Evolutionary conservation across 371 early-diverging fungal genomes (phyloP).

Genomic region (Dinochytrium kinnereticum): DNA sequence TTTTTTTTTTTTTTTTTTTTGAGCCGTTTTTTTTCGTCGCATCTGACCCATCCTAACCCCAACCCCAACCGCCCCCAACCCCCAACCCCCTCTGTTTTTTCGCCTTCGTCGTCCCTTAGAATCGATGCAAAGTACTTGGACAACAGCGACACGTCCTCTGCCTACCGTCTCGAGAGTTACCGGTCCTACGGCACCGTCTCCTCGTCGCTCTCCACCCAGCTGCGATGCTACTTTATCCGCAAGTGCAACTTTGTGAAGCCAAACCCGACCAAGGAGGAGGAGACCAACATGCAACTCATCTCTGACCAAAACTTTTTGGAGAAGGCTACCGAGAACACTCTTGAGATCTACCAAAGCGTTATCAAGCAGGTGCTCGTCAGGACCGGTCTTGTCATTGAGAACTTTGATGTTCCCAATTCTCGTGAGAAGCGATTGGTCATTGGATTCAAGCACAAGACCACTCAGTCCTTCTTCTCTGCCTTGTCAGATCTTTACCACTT

Average conservation of each 20-base stretch:
- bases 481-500: slow-evolving; percentile 98
- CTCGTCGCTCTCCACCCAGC: slow-evolving; percentile 78
- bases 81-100: no score
- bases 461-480: slow-evolving; percentile 93
- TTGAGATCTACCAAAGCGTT: slow-evolving; percentile 82
- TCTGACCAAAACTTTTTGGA: slow-evolving; percentile 91
- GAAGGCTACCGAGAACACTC: slow-evolving; percentile 92
- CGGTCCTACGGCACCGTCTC: slow-evolving; percentile 92
- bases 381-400: slow-evolving; percentile 93
- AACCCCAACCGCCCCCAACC: no score
- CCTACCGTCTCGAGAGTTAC: slow-evolving; percentile 95
- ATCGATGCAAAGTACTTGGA: slow-evolving; percentile 94
- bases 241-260: slow-evolving; percentile 88
- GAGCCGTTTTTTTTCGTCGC: background rate
- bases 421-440: slow-evolving; percentile 92
- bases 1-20: background rate
- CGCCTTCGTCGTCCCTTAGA: slow-evolving; percentile 44
- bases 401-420: slow-evolving; percentile 81
- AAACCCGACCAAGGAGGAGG: slow-evolving; percentile 77
- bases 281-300: slow-evolving; percentile 80
- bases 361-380: slow-evolving; percentile 85
- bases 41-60: background rate
- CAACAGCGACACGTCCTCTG: slow-evolving; percentile 67
- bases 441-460: slow-evolving; percentile 88
- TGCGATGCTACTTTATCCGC: slow-evolving; percentile 95